These are phyloP conservation scores for Neocatenulostroma microsporum DNA, from an alignment of 2,329 filamentous ascomycete species.

Conservation along the genomic window DNA sequence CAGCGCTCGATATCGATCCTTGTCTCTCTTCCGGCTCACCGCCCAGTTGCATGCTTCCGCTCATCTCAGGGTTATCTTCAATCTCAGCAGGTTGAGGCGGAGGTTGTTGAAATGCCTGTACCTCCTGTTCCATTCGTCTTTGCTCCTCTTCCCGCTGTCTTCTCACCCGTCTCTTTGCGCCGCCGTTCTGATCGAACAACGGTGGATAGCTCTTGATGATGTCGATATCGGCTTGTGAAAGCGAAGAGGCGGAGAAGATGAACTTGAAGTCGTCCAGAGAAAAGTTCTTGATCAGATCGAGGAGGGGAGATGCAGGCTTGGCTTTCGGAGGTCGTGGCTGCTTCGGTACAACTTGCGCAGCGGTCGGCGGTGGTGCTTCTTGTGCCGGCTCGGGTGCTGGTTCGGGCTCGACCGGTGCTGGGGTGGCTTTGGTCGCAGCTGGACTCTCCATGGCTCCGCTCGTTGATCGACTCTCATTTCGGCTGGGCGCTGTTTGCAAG, in stretches of 20 bases:
- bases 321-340: constrained; percentile 10
- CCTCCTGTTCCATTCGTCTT: constrained; percentile 47
- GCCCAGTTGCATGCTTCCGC: constrained; percentile 79
- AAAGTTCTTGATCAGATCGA: constrained; percentile 34
- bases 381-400: background rate
- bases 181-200: constrained; percentile 74
- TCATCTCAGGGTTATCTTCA: constrained; percentile 67
- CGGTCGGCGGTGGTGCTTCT: constrained; percentile 7
- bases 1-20: no score
- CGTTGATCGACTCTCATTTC: constrained; percentile 69
- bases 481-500: constrained; percentile 57
- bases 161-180: constrained; percentile 70
- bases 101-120: constrained; percentile 45
- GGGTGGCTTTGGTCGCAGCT: constrained; percentile 43
- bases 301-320: constrained; percentile 23
- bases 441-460: constrained; percentile 78
- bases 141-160: constrained; percentile 54
- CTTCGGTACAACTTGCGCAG: constrained; percentile 8
- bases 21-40: constrained; percentile 79
- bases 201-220: constrained; percentile 58
- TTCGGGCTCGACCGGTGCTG: constrained; percentile 11
- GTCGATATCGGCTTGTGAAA: constrained; percentile 43
- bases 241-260: constrained; percentile 42
- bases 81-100: constrained; percentile 32
- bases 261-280: constrained; percentile 44